Evolutionary conservation across 352 stramenopile genomes (phyloP).

Genomic region (Pythium brachiatum): DNA sequence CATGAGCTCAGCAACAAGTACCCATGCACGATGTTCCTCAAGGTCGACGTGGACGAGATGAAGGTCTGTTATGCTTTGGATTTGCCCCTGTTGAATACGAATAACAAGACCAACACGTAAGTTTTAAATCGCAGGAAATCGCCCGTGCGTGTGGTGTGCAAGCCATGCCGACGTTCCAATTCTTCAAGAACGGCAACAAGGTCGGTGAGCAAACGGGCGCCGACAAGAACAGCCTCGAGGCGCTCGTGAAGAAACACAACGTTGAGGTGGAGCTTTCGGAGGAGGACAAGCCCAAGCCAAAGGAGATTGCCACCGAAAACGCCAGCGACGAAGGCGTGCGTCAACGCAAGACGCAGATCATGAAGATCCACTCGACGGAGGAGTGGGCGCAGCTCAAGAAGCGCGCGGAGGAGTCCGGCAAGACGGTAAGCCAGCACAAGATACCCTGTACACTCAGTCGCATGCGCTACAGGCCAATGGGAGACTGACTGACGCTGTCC

Average conservation of each 20-base stretch:
- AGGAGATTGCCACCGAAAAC: conserved; percentile 7
- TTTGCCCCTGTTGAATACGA: not conserved
- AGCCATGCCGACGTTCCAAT: conserved; percentile 96
- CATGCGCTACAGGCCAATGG: too few relatives aligned
- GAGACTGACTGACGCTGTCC: not conserved
- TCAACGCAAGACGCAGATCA: conserved; percentile 55
- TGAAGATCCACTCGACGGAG: conserved; percentile 44
- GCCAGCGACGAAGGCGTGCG: conserved; percentile 32
- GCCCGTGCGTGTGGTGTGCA: conserved; percentile 68
- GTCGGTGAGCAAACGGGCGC: conserved; percentile 89
- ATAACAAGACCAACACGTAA: not conserved
- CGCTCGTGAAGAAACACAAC: conserved; percentile 70
- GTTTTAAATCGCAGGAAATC: conserved; percentile 37
- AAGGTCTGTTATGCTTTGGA: conserved; percentile 26
- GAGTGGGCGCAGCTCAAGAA: conserved; percentile 53
- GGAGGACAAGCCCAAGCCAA: conserved; percentile 50
- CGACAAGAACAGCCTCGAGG: conserved; percentile 58
- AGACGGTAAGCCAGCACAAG: conserved; percentile 42
- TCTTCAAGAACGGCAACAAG: conserved; percentile 89
- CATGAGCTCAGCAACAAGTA: conserved; percentile 86
- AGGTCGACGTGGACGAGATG: conserved; percentile 88
- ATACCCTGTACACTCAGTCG: too few relatives aligned
- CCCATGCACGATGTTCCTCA: conserved; percentile 82
- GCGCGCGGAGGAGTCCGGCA: conserved; percentile 40
- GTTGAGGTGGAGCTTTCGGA: conserved; percentile 71